These are phyloP conservation scores for Botrytis galanthina DNA, from an alignment of 2,329 filamentous ascomycete genomes.

Conservation along the genomic window DNA sequence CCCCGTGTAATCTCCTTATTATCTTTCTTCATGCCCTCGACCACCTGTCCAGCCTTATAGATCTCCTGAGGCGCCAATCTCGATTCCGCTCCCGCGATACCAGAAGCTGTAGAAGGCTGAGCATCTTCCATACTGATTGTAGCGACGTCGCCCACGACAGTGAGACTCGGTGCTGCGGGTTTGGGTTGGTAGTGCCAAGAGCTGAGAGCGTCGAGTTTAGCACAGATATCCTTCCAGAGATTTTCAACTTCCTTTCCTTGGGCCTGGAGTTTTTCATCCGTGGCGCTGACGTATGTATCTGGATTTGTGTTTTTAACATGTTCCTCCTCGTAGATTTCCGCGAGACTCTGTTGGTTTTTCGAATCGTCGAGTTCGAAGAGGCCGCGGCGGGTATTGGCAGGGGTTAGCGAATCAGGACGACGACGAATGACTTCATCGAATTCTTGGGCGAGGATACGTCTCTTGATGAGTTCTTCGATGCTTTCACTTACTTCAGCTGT, in stretches of 20 bases:
- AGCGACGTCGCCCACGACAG: slow-evolving; percentile 86
- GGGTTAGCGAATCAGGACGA: slow-evolving; percentile 69
- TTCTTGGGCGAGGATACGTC: slow-evolving; percentile 81
- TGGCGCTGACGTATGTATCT: slow-evolving; percentile 72
- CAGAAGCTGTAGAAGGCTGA: slow-evolving; percentile 77
- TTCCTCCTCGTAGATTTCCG: slow-evolving; percentile 92
- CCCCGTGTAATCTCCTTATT: slow-evolving; percentile 75
- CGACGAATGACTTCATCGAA: slow-evolving; percentile 90
- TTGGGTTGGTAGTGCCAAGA: slow-evolving; percentile 97
- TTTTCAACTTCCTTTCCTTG: slow-evolving; percentile 80
- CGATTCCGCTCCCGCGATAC: slow-evolving; percentile 64
- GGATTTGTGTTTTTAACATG: slow-evolving; percentile 77
- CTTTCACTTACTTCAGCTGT: slow-evolving; percentile 87
- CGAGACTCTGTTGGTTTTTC: slow-evolving; percentile 83
- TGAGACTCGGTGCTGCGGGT: slow-evolving; percentile 74
- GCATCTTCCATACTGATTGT: slow-evolving; percentile 94
- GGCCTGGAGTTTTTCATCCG: slow-evolving; percentile 76
- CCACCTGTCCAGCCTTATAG: slow-evolving; percentile 74
- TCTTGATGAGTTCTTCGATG: slow-evolving; percentile 92
- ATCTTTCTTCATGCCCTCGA: slow-evolving; percentile 51
- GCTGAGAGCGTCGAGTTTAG: slow-evolving; percentile 81
- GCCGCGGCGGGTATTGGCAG: slow-evolving; percentile 62
- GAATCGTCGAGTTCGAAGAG: slow-evolving; percentile 74
- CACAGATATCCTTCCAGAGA: slow-evolving; percentile 78
- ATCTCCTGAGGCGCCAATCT: slow-evolving; percentile 92